These are phyloP conservation scores for Fusarium pilosicola DNA, from an alignment of 2,329 filamentous ascomycete genomes.

Conservation along the genomic window DNA sequence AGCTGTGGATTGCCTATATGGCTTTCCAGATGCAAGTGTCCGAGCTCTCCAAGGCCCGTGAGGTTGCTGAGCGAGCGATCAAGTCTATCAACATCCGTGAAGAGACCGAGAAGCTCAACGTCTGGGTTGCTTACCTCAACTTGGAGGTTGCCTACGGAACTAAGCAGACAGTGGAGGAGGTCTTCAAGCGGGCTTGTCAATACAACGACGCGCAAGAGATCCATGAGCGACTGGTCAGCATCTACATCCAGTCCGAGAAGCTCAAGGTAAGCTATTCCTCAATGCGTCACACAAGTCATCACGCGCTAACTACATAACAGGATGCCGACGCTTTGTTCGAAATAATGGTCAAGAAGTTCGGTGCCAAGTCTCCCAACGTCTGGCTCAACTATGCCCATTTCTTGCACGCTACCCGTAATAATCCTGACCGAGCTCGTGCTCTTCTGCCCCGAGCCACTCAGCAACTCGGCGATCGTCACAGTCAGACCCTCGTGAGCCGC, in stretches of 20 bases:
- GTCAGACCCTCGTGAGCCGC: constrained; percentile 77
- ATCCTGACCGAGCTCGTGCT: constrained; percentile 78
- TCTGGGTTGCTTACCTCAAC: constrained; percentile 95
- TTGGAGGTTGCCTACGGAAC: constrained; percentile 90
- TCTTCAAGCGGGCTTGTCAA: constrained; percentile 92
- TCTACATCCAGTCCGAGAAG: constrained; percentile 93
- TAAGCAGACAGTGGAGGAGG: constrained; percentile 82
- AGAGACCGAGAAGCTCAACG: constrained; percentile 90
- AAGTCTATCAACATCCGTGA: constrained; percentile 91
- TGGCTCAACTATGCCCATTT: constrained; percentile 97
- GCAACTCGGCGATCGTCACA: constrained; percentile 75
- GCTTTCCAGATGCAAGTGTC: constrained; percentile 95
- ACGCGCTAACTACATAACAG: constrained; percentile 58
- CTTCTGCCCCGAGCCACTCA: constrained; percentile 87
- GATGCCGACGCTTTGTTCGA: constrained; percentile 92
- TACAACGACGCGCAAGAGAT: constrained; percentile 94
- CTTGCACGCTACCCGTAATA: constrained; percentile 77
- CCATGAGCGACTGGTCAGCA: constrained; percentile 88
- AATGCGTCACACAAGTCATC: neutral
- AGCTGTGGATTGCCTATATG: constrained; percentile 97
- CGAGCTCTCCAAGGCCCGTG: constrained; percentile 87
- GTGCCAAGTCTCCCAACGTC: constrained; percentile 79
- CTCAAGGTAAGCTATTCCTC: constrained; percentile 70
- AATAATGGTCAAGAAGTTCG: constrained; percentile 86
- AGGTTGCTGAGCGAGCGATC: constrained; percentile 89